Conservation (phyloP, 495 filamentous ascomycete genomes). For the Penicillium bialowiezense region DNA sequence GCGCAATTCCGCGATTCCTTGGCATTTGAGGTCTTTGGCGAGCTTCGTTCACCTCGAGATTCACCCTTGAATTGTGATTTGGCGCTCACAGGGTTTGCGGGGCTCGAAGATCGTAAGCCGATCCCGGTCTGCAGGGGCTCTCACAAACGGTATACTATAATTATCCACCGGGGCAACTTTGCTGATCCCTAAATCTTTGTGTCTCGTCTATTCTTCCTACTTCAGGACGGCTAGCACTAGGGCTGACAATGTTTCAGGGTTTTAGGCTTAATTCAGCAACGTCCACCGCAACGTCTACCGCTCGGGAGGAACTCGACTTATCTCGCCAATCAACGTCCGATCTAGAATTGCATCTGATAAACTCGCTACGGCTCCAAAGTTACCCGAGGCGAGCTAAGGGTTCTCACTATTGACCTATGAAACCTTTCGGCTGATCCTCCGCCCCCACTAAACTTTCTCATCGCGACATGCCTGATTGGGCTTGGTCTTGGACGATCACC, state of each 20-base stretch:
- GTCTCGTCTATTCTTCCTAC: background rate
- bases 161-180: background rate
- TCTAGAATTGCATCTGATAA: background rate
- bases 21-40: background rate
- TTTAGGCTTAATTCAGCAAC: too few species aligned
- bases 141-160: background rate
- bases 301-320: background rate
- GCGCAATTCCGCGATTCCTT: background rate
- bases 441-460: slow-evolving; percentile 8
- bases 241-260: background rate
- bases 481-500: slow-evolving; percentile 8
- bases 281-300: too few species aligned
- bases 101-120: background rate
- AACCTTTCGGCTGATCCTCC: background rate
- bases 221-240: background rate
- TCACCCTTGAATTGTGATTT: too few species aligned
- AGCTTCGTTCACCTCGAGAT: background rate
- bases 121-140: background rate
- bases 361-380: too few species aligned
- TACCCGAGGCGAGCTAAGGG: background rate
- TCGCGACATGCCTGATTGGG: slow-evolving; percentile 17
- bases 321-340: background rate
- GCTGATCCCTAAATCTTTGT: background rate
- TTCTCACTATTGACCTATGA: background rate
- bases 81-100: background rate